These are phyloP conservation scores for Crassisporium funariophilum DNA, from an alignment of 768 basidiomycete genomes.

Conservation along the genomic window DNA sequence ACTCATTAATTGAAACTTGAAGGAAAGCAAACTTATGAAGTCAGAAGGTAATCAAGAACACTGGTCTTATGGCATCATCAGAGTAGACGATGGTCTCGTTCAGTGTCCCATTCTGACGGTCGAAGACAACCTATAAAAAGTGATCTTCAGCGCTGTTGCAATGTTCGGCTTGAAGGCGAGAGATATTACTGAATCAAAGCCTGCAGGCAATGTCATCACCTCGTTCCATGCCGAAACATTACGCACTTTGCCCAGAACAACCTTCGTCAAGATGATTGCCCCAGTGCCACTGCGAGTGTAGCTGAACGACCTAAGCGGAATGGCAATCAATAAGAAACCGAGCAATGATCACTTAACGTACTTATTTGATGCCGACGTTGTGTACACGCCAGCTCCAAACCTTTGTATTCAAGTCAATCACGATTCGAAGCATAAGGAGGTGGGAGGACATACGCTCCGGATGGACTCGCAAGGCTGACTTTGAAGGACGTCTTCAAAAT, in stretches of 20 bases:
- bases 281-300: conserved; percentile 11
- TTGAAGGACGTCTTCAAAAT: conserved; percentile 19
- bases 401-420: conserved; percentile 1
- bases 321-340: background rate
- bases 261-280: conserved; percentile 14
- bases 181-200: conserved; percentile 14
- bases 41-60: conserved; percentile 15
- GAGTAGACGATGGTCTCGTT: conserved; percentile 22
- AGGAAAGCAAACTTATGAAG: no score
- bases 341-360: no score
- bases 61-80: conserved; percentile 21
- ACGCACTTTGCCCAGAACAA: conserved; percentile 12
- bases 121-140: conserved; percentile 14
- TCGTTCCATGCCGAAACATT: conserved; percentile 7
- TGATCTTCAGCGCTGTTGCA: background rate
- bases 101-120: conserved; percentile 14
- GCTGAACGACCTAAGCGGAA: conserved; percentile 6
- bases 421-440: background rate
- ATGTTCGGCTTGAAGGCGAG: background rate
- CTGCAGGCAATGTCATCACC: conserved; percentile 11
- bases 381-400: conserved; percentile 19
- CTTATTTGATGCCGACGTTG: conserved; percentile 17
- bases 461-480: conserved; percentile 7
- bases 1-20: no score
- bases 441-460: conserved; percentile 10